Conservation (phyloP, 805 yeast species). For the Hanseniaspora clermontiae region DNA sequence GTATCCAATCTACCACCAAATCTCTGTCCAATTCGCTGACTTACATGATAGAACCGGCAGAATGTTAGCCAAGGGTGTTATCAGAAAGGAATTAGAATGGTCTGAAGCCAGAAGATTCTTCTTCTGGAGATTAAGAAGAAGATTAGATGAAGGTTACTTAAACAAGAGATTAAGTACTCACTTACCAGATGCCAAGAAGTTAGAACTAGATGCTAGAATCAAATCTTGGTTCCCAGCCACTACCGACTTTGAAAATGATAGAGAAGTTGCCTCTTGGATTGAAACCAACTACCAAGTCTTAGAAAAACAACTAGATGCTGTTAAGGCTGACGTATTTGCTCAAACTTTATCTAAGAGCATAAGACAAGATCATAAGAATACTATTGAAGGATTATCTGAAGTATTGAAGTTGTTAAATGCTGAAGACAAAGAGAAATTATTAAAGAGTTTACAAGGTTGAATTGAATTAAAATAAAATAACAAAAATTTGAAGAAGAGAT, state of each 20-base stretch:
- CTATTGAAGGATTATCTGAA: constrained; percentile 45
- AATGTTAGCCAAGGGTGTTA: constrained; percentile 89
- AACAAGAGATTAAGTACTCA: constrained; percentile 59
- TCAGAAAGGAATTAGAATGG: constrained; percentile 79
- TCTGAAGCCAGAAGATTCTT: constrained; percentile 80
- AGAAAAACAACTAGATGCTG: constrained; percentile 46
- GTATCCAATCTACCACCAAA: constrained; percentile 80
- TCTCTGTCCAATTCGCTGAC: constrained; percentile 93
- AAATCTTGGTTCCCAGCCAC: constrained; percentile 74
- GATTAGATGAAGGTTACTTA: constrained; percentile 83
- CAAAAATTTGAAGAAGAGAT: neutral
- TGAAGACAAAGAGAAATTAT: constrained; percentile 40
- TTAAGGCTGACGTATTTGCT: constrained; percentile 55
- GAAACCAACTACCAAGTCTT: constrained; percentile 61
- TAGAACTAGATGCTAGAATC: constrained; percentile 76
- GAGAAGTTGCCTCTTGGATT: constrained; percentile 70
- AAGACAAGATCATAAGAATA: constrained; percentile 41
- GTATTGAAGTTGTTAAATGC: constrained; percentile 39
- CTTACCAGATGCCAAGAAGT: constrained; percentile 46
- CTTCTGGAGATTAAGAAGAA: constrained; percentile 98
- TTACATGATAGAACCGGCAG: constrained; percentile 95
- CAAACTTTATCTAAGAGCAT: constrained; percentile 49
- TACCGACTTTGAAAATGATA: constrained; percentile 58
- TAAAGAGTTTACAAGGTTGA: constrained; percentile 24
- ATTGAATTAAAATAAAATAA: neutral